Evolutionary conservation across 192 early-diverging fungal species (phyloP), one percentile per base, ranked within the genome.

Genomic region (Kickxella alabastrina): DNA sequence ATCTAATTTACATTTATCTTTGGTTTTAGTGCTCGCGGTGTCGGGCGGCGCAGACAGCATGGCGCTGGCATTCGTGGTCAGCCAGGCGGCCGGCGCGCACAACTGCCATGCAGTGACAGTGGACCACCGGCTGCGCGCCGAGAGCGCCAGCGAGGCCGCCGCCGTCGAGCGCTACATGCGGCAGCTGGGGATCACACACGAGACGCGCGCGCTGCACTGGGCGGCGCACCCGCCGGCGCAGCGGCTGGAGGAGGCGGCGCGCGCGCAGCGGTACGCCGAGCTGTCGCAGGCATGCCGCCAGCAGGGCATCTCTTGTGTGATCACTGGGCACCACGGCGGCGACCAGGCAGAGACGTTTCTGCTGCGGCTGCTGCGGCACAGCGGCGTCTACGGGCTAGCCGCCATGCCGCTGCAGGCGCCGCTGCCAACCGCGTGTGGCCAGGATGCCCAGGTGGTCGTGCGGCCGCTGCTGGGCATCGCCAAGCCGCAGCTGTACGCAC

Each of bases 11-110:
- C n/a, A n/a, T n/a, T n/a, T n/a, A n/a, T n/a, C n/a, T n/a, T n/a
- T n/a, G n/a, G n/a, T n/a, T n/a, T n/a, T 59, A 51, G 36, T 76
- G 61, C 36, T 77, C n/a, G 75, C 75, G 0, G 57, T 77, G 27
- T 77, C 75, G 2, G 75, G 75, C 26, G 75, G 75, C 2, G 75
- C 68, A 5, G 75, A 77, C 46, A 77, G 75, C 43, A 71, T 77
- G 68, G 75, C 75, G 38, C 51, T 77, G 23, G 68, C 75, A 22
- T 77, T 59, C 43, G 15, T 70, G 10, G 56, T 59, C 51, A 63
- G 63, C 12, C 59, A 28, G 0, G 59, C 63, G 10, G 54, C 40
- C 0, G 62, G 59, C 3, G 15, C 62, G 10, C 18, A 27, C 10
- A 62, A 62, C 43, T 71, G 68, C 57, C 15, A 42, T 10, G 75